Evolutionary conservation across 2,329 filamentous ascomycete species (phyloP).

Genomic region (Pseudogymnoascus verrucosus): DNA sequence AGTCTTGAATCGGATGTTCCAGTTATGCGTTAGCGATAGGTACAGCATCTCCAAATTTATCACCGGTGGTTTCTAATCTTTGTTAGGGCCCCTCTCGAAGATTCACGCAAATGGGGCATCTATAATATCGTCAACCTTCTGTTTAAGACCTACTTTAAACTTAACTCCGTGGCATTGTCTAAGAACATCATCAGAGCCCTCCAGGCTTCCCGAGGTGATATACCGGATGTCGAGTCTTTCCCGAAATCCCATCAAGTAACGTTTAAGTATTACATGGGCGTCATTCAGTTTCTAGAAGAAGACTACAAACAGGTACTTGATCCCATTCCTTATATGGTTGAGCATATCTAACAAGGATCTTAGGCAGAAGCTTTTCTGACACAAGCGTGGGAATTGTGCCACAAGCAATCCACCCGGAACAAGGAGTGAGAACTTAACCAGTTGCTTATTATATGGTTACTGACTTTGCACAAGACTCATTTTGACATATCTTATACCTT

Average conservation of each 20-base stretch:
- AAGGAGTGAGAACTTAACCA: conserved; percentile 54
- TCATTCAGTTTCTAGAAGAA: conserved; percentile 90
- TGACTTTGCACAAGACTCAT: conserved; percentile 55
- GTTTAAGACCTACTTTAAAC: conserved; percentile 97
- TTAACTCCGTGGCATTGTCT: conserved; percentile 82
- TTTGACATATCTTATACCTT: conserved; percentile 89
- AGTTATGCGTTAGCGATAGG: conserved; percentile 83
- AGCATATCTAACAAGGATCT: not conserved
- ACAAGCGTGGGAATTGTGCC: conserved; percentile 74
- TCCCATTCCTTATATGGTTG: not conserved
- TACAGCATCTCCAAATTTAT: conserved; percentile 32
- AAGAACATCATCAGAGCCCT: conserved; percentile 85
- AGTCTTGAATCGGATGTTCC: conserved; percentile 86
- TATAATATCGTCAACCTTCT: conserved; percentile 91
- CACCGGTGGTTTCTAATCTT: conserved; percentile 9
- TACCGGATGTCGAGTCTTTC: conserved; percentile 72
- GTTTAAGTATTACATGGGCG: conserved; percentile 92
- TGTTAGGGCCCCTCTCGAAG: conserved; percentile 66
- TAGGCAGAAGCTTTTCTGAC: conserved; percentile 74
- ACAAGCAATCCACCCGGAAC: conserved; percentile 64
- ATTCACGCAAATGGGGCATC: conserved; percentile 95
- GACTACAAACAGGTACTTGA: conserved; percentile 68
- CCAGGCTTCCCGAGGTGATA: conserved; percentile 66
- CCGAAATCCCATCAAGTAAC: conserved; percentile 88
- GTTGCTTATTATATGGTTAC: conserved; percentile 8